phyloP scores from a whole-genome alignment of 2,329 filamentous ascomycete species.

The Beauveria brongniartii region DNA sequence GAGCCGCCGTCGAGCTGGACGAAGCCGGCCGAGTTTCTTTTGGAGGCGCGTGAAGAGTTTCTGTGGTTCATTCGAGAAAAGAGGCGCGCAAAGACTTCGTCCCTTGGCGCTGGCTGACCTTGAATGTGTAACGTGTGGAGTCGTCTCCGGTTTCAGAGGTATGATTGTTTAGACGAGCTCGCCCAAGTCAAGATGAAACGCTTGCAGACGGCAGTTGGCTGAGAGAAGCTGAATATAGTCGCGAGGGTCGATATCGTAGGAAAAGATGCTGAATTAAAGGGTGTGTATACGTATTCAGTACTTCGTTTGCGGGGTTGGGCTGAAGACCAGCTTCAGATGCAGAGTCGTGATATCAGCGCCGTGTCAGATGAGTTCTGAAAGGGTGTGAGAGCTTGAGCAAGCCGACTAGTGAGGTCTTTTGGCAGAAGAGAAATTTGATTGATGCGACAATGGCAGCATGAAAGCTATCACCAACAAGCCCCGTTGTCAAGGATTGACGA shows the following conservation, averaged over 20 bases:
- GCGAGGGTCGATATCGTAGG: not conserved
- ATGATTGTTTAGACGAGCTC: not conserved
- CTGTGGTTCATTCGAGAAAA: constrained; percentile 19
- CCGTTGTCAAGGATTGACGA: not conserved
- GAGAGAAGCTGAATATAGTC: not conserved
- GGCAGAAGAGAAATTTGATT: not conserved
- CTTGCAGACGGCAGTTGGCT: constrained; percentile 11
- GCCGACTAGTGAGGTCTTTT: not conserved
- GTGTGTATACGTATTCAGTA: not conserved
- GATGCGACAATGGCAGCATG: not conserved
- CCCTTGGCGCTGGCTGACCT: not conserved
- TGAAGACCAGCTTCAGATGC: constrained; percentile 11
- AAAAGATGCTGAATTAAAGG: not conserved
- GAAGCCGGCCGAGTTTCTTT: constrained; percentile 32
- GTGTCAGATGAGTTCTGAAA: not conserved
- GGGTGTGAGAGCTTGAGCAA: not conserved
- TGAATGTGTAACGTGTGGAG: constrained; percentile 3
- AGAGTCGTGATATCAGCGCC: constrained; percentile 5
- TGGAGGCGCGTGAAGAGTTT: constrained; percentile 27
- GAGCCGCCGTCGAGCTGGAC: constrained; percentile 31
- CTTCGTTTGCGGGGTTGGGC: constrained; percentile 14
- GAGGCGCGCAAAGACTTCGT: not conserved
- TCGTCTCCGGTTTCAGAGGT: constrained; percentile 10
- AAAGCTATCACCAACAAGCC: not conserved
- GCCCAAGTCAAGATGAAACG: constrained; percentile 3